Percentiles rank a stretch among this genome's conserved stretches.
Conservation (phyloP, 345 rosid genomes). For the Pelargonium nanum region DNA sequence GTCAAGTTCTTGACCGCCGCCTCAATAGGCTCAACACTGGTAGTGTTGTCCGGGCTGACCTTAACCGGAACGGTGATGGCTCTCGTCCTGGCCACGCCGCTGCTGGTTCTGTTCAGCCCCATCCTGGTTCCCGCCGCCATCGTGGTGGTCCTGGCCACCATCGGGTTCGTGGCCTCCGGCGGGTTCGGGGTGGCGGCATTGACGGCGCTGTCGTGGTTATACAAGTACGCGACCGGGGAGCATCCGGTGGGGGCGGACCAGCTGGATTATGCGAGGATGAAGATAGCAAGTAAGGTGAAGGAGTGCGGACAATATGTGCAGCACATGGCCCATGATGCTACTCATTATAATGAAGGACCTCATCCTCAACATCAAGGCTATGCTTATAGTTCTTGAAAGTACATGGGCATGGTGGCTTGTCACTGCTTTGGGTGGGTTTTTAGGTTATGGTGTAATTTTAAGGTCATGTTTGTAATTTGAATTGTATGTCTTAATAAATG, state of each 20-base stretch:
- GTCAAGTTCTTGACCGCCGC: constrained; percentile 48
- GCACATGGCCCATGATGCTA: constrained; percentile 32
- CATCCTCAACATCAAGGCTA: no score
- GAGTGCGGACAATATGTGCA: constrained; percentile 49
- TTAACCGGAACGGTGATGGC: constrained; percentile 43
- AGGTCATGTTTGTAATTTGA: no score
- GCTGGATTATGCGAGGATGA: constrained; percentile 38
- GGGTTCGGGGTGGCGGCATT: constrained; percentile 49
- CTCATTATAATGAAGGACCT: no score
- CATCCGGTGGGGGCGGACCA: constrained; percentile 53
- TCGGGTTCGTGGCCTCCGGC: constrained; percentile 47
- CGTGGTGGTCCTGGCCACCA: constrained; percentile 11
- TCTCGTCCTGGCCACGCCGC: constrained; percentile 43
- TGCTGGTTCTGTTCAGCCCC: constrained; percentile 53
- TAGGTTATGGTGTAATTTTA: no score
- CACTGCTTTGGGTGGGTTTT: no score
- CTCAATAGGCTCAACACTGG: constrained; percentile 25
- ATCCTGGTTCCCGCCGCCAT: constrained; percentile 50
- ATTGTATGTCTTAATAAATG: no score
- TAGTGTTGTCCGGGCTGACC: constrained; percentile 41
- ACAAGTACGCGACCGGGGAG: constrained; percentile 43
- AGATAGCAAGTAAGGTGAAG: constrained; percentile 31
- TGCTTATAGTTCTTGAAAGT: no score
- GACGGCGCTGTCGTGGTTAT: constrained; percentile 51
- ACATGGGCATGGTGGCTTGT: no score